Evolutionary conservation across 352 stramenopile genomes (phyloP).

Genomic region (Globisporangium rhizosaccharum): DNA sequence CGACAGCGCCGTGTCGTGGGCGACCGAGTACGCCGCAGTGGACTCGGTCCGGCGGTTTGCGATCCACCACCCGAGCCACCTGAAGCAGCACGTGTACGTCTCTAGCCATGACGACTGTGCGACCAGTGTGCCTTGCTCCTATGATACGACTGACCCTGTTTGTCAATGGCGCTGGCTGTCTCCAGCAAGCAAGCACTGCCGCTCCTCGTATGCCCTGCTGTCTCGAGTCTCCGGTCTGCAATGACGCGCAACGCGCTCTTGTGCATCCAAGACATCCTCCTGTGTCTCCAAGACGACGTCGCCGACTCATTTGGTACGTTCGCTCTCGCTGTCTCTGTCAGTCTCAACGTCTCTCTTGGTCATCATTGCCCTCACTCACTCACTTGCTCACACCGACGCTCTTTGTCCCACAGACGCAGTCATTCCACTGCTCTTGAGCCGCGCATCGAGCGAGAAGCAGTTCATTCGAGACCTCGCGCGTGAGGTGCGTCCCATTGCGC

Average conservation of each 20-base stretch:
- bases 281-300: constrained; percentile 21
- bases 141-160: not conserved
- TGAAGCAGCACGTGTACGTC: constrained; percentile 27
- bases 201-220: constrained; percentile 47
- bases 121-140: not conserved
- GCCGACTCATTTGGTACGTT: constrained; percentile 24
- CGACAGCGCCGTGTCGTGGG: constrained; percentile 25
- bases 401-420: constrained; percentile 21
- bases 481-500: constrained; percentile 11
- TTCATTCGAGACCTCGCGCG: constrained; percentile 62
- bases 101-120: not conserved
- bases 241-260: constrained; percentile 64
- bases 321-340: not conserved
- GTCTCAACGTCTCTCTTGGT: too few relatives aligned
- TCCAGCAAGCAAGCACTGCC: constrained; percentile 13
- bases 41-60: constrained; percentile 39
- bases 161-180: too few relatives aligned
- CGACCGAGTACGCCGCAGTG: constrained; percentile 33
- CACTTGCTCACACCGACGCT: not conserved
- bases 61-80: constrained; percentile 26
- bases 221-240: constrained; percentile 50
- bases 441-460: constrained; percentile 62
- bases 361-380: not conserved
- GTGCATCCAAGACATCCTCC: constrained; percentile 56
- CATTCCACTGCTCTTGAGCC: constrained; percentile 47